phyloP scores from a whole-genome alignment of 192 early-diverging fungal species.

The Thamnidium elegans region DNA sequence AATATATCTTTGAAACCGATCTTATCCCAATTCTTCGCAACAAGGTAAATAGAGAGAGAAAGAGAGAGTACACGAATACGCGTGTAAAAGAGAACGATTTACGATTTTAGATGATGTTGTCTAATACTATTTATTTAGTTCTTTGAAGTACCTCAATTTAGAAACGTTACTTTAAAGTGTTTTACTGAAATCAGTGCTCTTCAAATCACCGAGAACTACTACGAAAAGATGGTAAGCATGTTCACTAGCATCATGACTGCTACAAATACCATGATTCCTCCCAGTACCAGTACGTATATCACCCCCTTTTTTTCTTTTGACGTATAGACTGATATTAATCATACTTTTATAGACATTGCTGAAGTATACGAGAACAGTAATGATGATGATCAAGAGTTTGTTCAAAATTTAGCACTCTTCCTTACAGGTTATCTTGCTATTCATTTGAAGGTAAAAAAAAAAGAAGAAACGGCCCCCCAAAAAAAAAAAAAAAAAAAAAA shows the following conservation, averaged over 20 bases:
- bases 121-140: constrained; percentile 53
- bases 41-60: constrained; percentile 51
- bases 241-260: constrained; percentile 79
- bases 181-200: constrained; percentile 96
- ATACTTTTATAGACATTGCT: constrained; percentile 62
- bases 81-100: background rate
- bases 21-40: constrained; percentile 81
- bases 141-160: constrained; percentile 79
- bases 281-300: constrained; percentile 53
- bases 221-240: constrained; percentile 82
- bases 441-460: constrained; percentile 72
- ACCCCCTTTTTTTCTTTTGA: background rate
- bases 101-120: background rate
- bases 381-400: constrained; percentile 92
- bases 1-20: constrained; percentile 96
- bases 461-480: background rate
- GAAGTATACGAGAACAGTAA: constrained; percentile 77
- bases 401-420: constrained; percentile 94
- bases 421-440: constrained; percentile 80
- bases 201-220: constrained; percentile 74
- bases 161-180: constrained; percentile 94
- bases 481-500: background rate
- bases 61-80: background rate
- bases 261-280: constrained; percentile 68
- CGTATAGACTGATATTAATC: background rate